phyloP scores from a whole-genome alignment of 2,329 filamentous ascomycete genomes.

The Diaporthe ampelina region DNA sequence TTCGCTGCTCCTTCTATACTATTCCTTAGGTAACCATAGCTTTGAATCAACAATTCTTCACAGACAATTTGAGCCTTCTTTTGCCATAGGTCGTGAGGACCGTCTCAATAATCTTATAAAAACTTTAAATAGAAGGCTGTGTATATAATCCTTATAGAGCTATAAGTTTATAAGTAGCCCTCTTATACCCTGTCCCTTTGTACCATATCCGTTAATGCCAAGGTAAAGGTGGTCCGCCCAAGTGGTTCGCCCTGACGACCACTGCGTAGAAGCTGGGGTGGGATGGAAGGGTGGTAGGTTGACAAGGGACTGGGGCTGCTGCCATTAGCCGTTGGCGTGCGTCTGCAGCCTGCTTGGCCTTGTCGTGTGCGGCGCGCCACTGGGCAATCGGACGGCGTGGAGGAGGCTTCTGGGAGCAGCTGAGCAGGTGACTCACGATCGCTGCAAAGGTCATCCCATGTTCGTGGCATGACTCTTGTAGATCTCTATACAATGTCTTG shows the following conservation, averaged over 20 bases:
- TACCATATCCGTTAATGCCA: too few species aligned
- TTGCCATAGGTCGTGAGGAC: too few species aligned
- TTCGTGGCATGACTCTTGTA: conserved; percentile 10
- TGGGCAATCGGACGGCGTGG: conserved; percentile 6
- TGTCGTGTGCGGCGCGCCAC: neutral
- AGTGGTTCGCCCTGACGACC: conserved; percentile 7
- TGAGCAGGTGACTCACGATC: conserved; percentile 37
- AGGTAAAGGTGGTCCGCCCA: neutral
- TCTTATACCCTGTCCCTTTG: too few species aligned
- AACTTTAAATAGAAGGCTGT: too few species aligned
- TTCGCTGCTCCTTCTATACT: too few species aligned
- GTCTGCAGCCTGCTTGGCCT: conserved; percentile 37
- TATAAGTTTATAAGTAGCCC: too few species aligned
- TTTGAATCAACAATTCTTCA: too few species aligned
- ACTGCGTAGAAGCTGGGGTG: neutral
- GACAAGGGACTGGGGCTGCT: neutral
- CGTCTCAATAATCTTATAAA: too few species aligned
- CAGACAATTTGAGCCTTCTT: too few species aligned
- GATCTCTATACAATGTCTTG: neutral
- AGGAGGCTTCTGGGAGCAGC: neutral
- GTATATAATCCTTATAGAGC: too few species aligned
- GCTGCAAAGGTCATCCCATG: conserved; percentile 17
- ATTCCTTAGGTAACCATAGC: too few species aligned
- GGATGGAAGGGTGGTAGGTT: neutral
- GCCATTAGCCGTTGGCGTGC: conserved; percentile 33